These are phyloP conservation scores for Draba incana DNA, from an alignment of 345 rosid species.

Conservation along the genomic window DNA sequence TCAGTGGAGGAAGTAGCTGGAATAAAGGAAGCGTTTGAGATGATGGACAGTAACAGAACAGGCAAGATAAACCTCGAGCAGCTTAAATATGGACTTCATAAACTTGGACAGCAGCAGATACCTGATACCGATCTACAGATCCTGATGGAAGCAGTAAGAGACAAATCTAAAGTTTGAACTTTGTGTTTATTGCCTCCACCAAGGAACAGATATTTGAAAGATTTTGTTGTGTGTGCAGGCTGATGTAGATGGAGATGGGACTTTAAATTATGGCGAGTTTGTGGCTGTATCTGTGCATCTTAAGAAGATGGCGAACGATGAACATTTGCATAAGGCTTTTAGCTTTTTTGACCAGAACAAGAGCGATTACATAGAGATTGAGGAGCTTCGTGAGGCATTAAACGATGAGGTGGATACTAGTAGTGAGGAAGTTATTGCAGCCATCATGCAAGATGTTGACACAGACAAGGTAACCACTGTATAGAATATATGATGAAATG, in stretches of 20 bases:
- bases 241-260: constrained; percentile 85
- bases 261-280: constrained; percentile 81
- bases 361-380: constrained; percentile 84
- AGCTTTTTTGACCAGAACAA: constrained; percentile 75
- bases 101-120: constrained; percentile 79
- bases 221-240: constrained; percentile 53
- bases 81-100: constrained; percentile 73
- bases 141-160: constrained; percentile 87
- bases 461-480: constrained; percentile 76
- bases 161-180: neutral
- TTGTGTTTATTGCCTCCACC: constrained; percentile 17
- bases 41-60: constrained; percentile 65
- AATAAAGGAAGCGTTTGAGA: constrained; percentile 78
- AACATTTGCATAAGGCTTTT: constrained; percentile 90
- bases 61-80: constrained; percentile 81
- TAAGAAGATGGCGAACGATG: constrained; percentile 84
- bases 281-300: constrained; percentile 85
- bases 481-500: neutral
- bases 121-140: constrained; percentile 78
- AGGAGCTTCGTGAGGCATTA: constrained; percentile 76
- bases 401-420: constrained; percentile 68
- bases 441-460: constrained; percentile 95
- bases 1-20: constrained; percentile 95
- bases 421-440: constrained; percentile 71
- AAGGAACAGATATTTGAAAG: constrained; percentile 13